Evolutionary conservation across 352 stramenopile species (phyloP), one percentile per base, ranked within the genome.

Genomic region (Thalassiosira ordinaria): DNA sequence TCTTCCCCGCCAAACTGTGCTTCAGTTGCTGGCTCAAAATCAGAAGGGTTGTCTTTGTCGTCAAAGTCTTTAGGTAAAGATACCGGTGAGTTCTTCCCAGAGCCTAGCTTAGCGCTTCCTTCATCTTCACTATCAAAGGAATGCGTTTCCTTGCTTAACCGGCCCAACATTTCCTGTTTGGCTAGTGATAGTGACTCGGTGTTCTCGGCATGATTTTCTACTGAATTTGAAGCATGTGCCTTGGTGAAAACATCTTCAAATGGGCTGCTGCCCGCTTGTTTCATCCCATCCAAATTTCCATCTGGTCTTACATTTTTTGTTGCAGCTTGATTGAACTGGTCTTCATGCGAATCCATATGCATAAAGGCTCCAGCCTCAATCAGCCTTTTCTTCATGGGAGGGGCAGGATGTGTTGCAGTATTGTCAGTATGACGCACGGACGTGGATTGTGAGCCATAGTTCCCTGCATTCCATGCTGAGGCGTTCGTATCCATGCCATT

Each of bases 321-420:
- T 3, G 14, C 7, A 14, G 2, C 3, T 53, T 27, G n/a, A 3
- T 53, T 14, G 1, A 27, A 27, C 27, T 57, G 49, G 22, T 37
- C 3, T 37, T 14, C 49, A 57, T 7, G 1, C 14, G 24, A 7
- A n/a, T 52, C 59, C 59, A 31, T 13, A 9, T 49, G 24, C 18
- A 7, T 18, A 16, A 68, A 68, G 24, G 37, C 59, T 35, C 59
- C 59, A 13, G 35, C 37, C 16, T 68, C 37, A 20, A 68, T 68
- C 18, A 27, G 55, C 35, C 59, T 68, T 37, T 68, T 68, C 20
- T 68, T 68, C 59, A 55, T 68, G 31, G 59, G 59, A 35, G 59
- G 59, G 3, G 35, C 37, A 37, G 49, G 35, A 18, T 22, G 20
- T 27, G 46, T 29, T 16, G n/a, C 46, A 27, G 27, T 16, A 57